Conservation (phyloP, 192 early-diverging fungal genomes). For the Coemansia reversa region DNA sequence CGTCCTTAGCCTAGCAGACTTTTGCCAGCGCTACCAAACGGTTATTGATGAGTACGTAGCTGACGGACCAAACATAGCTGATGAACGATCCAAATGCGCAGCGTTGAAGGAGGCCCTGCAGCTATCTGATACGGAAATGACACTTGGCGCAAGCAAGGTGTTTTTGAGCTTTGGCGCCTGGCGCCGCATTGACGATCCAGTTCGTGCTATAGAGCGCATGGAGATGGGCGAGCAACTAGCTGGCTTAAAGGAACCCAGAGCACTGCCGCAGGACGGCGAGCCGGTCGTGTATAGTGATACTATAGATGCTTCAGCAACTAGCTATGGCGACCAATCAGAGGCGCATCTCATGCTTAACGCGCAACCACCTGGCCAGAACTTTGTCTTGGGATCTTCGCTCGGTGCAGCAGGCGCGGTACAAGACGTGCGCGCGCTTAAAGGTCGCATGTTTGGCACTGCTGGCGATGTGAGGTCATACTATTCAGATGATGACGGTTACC, state of each 20-base stretch:
- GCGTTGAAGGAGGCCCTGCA: slow-evolving; percentile 50
- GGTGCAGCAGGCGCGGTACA: slow-evolving; percentile 27
- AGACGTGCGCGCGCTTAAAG: slow-evolving; percentile 50
- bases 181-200: slow-evolving; percentile 77
- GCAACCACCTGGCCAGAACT: slow-evolving; percentile 42
- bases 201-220: slow-evolving; percentile 61
- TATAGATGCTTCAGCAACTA: slow-evolving; percentile 28
- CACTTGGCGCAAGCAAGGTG: slow-evolving; percentile 60
- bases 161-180: slow-evolving; percentile 77
- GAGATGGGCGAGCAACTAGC: slow-evolving; percentile 60
- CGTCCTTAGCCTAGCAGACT: slow-evolving; percentile 35
- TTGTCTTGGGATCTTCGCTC: slow-evolving; percentile 33
- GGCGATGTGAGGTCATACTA: slow-evolving; percentile 61
- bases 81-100: slow-evolving; percentile 24
- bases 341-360: slow-evolving; percentile 51
- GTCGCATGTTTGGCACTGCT: slow-evolving; percentile 46
- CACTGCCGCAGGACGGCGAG: slow-evolving; percentile 33
- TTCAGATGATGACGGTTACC: slow-evolving; percentile 65
- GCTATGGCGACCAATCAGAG: slow-evolving; percentile 52
- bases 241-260: slow-evolving; percentile 40
- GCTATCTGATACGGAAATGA: slow-evolving; percentile 54
- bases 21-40: slow-evolving; percentile 48
- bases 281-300: slow-evolving; percentile 33
- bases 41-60: slow-evolving; percentile 53
- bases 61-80: slow-evolving; percentile 8